Percentiles rank a stretch among this genome's conserved stretches.
phyloP scores from a whole-genome alignment of 164 flowering plant species.

The Santalum album region DNA sequence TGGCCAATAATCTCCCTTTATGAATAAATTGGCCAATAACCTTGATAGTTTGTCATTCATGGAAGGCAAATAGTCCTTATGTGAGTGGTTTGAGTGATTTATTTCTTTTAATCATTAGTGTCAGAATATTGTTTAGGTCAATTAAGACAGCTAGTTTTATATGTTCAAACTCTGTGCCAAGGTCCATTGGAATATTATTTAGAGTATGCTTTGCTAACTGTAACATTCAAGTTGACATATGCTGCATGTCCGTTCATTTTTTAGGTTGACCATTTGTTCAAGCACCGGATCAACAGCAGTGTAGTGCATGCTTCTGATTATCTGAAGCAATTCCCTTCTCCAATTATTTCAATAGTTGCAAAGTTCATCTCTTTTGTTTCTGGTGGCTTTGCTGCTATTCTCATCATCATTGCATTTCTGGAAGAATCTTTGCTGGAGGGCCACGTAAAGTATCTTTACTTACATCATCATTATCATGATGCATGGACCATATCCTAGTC shows the following conservation, averaged over 20 bases:
- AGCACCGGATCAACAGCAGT: slow-evolving; percentile 81
- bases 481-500: background rate
- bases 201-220: no score
- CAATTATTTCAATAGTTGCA: slow-evolving; percentile 72
- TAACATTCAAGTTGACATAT: no score
- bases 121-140: no score
- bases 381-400: slow-evolving; percentile 94
- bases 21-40: no score
- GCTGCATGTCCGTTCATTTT: background rate
- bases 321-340: slow-evolving; percentile 91
- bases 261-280: slow-evolving; percentile 96
- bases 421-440: slow-evolving; percentile 98
- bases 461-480: background rate
- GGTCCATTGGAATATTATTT: no score
- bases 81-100: no score
- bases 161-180: no score
- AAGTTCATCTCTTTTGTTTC: slow-evolving; percentile 87
- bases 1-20: no score
- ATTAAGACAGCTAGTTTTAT: no score
- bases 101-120: no score
- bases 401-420: slow-evolving; percentile 89
- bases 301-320: slow-evolving; percentile 73
- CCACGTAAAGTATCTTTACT: slow-evolving; percentile 50
- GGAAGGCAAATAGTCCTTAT: no score
- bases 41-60: no score